Evolutionary conservation across 768 basidiomycete species (phyloP), one percentile per base, ranked within the genome.

Genomic region (Pisolithus microcarpus): DNA sequence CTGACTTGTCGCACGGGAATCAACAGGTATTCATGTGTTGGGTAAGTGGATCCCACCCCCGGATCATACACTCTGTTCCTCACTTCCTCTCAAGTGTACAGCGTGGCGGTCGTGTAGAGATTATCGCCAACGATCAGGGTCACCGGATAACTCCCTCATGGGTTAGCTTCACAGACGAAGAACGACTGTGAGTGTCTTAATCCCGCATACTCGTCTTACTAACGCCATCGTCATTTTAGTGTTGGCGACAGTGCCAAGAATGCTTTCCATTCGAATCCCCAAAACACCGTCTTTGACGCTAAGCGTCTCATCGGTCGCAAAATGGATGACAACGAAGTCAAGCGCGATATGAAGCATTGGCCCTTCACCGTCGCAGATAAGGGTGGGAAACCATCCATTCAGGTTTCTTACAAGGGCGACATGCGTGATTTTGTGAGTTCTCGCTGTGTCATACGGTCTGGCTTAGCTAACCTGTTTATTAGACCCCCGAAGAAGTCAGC

Each of bases 211-310:
- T 1, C 19, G 15, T 4, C 9, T 1, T 4, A 2, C 28, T 55
- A 1, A 50, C 37, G 0, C 1, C 19, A 2, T 30, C 0, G 7
- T 0, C 46, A 49, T 31, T 16, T 9, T 18, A 76, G 70, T 65
- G 88, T 99, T 61, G 95, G 96, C 62, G 95, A 99, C 68, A 79
- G 83, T 53, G 95, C 95, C 40, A 99, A 99, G 75, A 98, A 99
- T 65, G 91, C 92, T 28, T 91, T 83, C 73, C 84, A 91, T 69
- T 77, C 87, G 42, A 91, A 98, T 72, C 91, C 95, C 18, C 60
- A 78, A 58, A 98, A 98, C 73, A 96, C 93, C 9, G 87, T 96
- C 51, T 97, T 96, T 61, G 93, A 96, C 69, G 93, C 93, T 51
- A 98, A 96, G 65, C 91, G 93, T 70, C 81, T 95, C 57, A 93